A percentile compares a stretch with the other conserved stretches of the same genome.
Conservation (phyloP, 768 basidiomycete genomes). For the Boletus tylopilopsis region DNA sequence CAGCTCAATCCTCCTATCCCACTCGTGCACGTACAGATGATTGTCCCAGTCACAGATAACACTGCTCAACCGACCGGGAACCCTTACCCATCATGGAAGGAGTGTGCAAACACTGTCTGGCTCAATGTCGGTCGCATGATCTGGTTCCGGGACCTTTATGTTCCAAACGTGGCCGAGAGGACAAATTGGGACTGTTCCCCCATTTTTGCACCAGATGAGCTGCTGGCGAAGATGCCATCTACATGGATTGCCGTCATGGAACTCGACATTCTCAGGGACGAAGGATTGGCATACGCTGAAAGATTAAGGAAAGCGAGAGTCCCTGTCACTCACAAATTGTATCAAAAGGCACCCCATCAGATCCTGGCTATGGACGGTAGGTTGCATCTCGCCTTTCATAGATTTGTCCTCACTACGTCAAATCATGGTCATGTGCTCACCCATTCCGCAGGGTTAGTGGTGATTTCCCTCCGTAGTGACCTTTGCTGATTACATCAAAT, state of each 20-base stretch:
- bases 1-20: constrained; percentile 46
- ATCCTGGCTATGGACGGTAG: constrained; percentile 74
- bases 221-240: constrained; percentile 49
- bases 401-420: neutral
- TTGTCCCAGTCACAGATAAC: constrained; percentile 77
- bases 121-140: constrained; percentile 61
- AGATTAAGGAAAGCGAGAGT: constrained; percentile 54
- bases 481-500: constrained; percentile 12
- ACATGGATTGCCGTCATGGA: constrained; percentile 69
- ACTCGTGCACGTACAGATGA: constrained; percentile 58
- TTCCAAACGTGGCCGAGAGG: constrained; percentile 58
- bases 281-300: constrained; percentile 62
- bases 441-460: constrained; percentile 21
- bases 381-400: constrained; percentile 15
- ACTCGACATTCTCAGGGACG: constrained; percentile 65
- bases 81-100: constrained; percentile 50
- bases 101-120: constrained; percentile 60
- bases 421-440: neutral
- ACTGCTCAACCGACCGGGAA: constrained; percentile 45
- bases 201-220: constrained; percentile 57
- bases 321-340: constrained; percentile 50
- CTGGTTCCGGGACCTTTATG: constrained; percentile 71
- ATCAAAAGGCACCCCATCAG: constrained; percentile 65
- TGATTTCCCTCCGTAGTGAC: neutral
- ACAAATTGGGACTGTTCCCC: constrained; percentile 72